A percentile compares a stretch with the other conserved stretches of the same genome.
phyloP scores from a whole-genome alignment of 1,284 basidiomycete species.

The Salmacisia buchloeana region DNA sequence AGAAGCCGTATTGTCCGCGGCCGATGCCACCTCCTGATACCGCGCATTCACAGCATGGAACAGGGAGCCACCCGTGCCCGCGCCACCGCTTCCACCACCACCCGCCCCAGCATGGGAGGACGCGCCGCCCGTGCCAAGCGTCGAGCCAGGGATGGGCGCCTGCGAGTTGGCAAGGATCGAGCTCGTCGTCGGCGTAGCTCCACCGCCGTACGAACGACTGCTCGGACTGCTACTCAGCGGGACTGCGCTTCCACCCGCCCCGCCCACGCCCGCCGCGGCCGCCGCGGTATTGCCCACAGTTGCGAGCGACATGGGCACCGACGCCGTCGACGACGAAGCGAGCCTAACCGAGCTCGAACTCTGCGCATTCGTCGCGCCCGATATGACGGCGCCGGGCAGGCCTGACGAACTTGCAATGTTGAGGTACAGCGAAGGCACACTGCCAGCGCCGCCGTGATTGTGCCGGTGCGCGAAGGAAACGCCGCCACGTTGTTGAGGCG shows the following conservation, averaged over 20 bases:
- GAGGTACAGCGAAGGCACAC: not conserved
- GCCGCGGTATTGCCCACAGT: too few relatives aligned
- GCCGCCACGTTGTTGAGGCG: not conserved
- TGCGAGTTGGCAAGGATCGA: not conserved
- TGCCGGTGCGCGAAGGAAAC: not conserved
- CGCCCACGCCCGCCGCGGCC: too few relatives aligned
- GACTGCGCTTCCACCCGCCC: not conserved
- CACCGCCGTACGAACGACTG: not conserved
- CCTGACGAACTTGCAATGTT: not conserved
- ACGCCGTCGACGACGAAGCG: not conserved
- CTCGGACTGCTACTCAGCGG: conserved; percentile 1
- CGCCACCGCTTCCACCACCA: too few relatives aligned
- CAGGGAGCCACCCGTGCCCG: not conserved
- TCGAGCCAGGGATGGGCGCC: not conserved
- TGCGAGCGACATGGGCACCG: not conserved
- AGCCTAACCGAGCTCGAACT: not conserved
- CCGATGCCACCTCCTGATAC: conserved; percentile 7
- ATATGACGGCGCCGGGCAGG: not conserved
- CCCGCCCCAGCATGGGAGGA: too few relatives aligned
- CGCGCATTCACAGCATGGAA: conserved; percentile 8
- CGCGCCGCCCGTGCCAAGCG: not conserved
- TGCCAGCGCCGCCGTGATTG: not conserved
- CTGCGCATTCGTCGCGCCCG: not conserved
- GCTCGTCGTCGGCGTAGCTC: not conserved
- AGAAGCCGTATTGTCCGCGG: not conserved